A percentile compares a stretch with the other conserved stretches of the same genome.
These are phyloP conservation scores for Stereum hirsutum DNA, from an alignment of 1,284 basidiomycete genomes.

Conservation along the genomic window DNA sequence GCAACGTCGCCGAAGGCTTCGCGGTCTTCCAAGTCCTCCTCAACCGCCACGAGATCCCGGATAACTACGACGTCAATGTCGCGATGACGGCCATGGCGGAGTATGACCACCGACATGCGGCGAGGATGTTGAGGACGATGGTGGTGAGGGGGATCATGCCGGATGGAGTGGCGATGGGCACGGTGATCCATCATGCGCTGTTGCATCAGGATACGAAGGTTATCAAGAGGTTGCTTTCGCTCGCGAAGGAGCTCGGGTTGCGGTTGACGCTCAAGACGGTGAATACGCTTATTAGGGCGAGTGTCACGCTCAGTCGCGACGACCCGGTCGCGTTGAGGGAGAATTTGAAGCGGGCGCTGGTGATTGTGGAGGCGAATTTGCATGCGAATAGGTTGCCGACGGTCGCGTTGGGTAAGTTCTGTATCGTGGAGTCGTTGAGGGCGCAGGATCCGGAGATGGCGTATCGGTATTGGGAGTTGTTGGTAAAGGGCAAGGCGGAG, in stretches of 20 bases:
- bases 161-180: constrained; percentile 45
- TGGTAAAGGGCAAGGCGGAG: constrained; percentile 36
- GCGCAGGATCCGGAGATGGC: constrained; percentile 40
- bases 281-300: constrained; percentile 36
- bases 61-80: constrained; percentile 56
- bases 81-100: constrained; percentile 44
- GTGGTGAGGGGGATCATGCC: constrained; percentile 33
- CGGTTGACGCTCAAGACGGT: constrained; percentile 38
- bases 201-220: constrained; percentile 32
- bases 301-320: constrained; percentile 20
- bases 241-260: constrained; percentile 24
- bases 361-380: constrained; percentile 30
- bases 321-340: constrained; percentile 15
- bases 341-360: constrained; percentile 32
- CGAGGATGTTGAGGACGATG: constrained; percentile 40
- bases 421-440: constrained; percentile 39
- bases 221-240: constrained; percentile 31
- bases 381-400: constrained; percentile 28
- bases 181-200: constrained; percentile 48
- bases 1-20: constrained; percentile 37
- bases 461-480: constrained; percentile 47
- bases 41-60: constrained; percentile 41
- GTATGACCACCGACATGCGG: constrained; percentile 35
- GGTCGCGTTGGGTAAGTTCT: constrained; percentile 37
- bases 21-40: constrained; percentile 36